Evolutionary conservation across 2,329 filamentous ascomycete genomes (phyloP).

Genomic region (Colletotrichum sp.): DNA sequence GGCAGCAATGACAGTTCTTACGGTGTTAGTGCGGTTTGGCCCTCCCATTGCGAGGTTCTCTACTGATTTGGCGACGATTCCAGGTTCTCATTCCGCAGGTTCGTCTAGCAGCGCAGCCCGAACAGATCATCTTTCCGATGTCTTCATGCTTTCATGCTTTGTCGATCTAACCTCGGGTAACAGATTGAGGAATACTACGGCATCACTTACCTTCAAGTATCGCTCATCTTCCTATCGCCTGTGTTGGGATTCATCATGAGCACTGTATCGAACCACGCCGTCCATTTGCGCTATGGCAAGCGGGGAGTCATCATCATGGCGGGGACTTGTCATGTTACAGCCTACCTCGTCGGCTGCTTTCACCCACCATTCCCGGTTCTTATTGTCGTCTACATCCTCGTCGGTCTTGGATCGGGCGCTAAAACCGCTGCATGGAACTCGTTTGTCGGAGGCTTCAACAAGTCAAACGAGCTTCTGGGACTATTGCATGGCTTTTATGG

Average conservation of each 20-base stretch:
- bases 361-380: conserved; percentile 74
- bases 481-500: conserved; percentile 76
- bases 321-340: conserved; percentile 64
- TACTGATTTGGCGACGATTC: neutral
- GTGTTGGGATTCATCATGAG: conserved; percentile 68
- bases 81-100: neutral
- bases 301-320: conserved; percentile 72
- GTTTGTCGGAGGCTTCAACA: conserved; percentile 32
- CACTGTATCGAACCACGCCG: conserved; percentile 66
- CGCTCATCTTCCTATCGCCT: conserved; percentile 70
- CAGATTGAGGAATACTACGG: conserved; percentile 66
- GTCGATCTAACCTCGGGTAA: neutral
- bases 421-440: neutral
- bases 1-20: neutral
- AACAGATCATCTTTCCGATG: neutral
- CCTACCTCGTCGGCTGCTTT: conserved; percentile 67
- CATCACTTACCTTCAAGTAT: conserved; percentile 66
- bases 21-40: neutral
- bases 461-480: conserved; percentile 77
- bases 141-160: neutral
- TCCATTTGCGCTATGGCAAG: conserved; percentile 71
- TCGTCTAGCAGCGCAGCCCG: neutral
- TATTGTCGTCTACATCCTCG: conserved; percentile 67
- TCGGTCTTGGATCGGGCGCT: conserved; percentile 60
- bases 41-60: neutral